Percentiles rank a stretch among this genome's conserved stretches.
phyloP scores from a whole-genome alignment of 2,329 filamentous ascomycete genomes.

The Fusarium nygamai region DNA sequence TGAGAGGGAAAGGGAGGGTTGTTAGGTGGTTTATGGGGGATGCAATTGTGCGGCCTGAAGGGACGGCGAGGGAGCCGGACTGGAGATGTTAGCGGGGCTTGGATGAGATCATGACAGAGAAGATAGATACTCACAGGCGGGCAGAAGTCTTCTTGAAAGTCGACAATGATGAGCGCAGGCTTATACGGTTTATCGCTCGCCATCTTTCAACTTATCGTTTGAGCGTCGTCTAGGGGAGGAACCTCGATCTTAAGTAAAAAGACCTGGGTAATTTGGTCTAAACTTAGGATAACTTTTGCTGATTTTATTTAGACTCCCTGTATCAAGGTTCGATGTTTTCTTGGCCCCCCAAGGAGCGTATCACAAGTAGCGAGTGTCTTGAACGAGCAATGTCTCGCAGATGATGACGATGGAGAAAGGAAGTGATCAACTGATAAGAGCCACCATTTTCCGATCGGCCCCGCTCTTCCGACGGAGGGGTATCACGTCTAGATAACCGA shows the following conservation, averaged over 20 bases:
- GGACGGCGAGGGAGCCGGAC: constrained; percentile 88
- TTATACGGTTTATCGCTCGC: constrained; percentile 46
- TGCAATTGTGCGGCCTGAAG: constrained; percentile 75
- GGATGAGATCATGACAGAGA: no score
- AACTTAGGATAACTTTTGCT: no score
- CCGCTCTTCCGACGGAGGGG: constrained; percentile 16
- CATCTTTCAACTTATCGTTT: background rate
- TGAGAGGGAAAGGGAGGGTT: constrained; percentile 73
- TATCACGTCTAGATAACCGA: background rate
- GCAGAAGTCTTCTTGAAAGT: constrained; percentile 96
- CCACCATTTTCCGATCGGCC: constrained; percentile 2
- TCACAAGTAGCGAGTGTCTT: background rate
- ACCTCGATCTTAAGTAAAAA: no score
- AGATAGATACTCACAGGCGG: constrained; percentile 72
- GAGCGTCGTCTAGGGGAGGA: background rate
- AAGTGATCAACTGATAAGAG: constrained; percentile 8
- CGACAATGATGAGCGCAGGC: constrained; percentile 75
- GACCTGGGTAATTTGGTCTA: no score
- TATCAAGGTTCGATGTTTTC: no score
- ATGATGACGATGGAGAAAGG: background rate
- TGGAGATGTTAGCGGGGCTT: constrained; percentile 50
- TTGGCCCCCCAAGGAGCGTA: no score
- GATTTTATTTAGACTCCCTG: no score
- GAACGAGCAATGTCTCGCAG: background rate
- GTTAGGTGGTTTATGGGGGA: constrained; percentile 80